Evolutionary conservation across 2,329 filamentous ascomycete species (phyloP), one percentile per base, ranked within the genome.

Genomic region (Colletotrichum navitas): DNA sequence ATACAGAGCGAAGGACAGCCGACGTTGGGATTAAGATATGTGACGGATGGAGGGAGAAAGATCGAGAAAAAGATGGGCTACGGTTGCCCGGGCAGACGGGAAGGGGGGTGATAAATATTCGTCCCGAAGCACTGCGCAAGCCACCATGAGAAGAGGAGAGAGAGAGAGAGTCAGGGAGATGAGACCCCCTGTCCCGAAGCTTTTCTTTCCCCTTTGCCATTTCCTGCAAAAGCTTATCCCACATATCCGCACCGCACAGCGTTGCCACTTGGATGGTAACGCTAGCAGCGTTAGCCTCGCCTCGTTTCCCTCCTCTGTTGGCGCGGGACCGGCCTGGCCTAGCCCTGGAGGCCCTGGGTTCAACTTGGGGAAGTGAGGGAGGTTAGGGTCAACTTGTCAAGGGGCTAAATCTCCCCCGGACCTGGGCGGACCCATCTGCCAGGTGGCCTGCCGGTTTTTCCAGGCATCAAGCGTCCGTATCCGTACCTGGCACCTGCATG

Each of bases 51-150:
- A 16, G 47, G 32, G 39, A 18, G 7, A 51, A 3, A 18, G 55
- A 21, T 5, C 14, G 1, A 14, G 26, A 8, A n/a, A 12, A 29
- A 7, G 11, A 3, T 3, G 14, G 1, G 8, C 2, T 6, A 51
- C 18, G 18, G 3, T 2, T 16, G 26, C 26, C 26, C 51, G 18
- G 21, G 43, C 26, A 41, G 59, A 70, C 16, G 68, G 68, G 58
- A 68, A 39, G 65, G 65, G 65, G 68, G 43, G 45, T 16, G 39
- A 68, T 68, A 71, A 71, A 71, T 71, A 71, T 49, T 65, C 39
- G 36, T 39, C n/a, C 54, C 7, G n/a, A 21, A 18, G 45, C 45
- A 12, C 21, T 24, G 10, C 43, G 29, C 58, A 45, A 68, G 68
- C 58, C 64, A 71, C 68, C 32, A 41, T 51, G 24, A 12, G 10